phyloP scores from a whole-genome alignment of 495 filamentous ascomycete genomes.

The Aspergillus hancockii region DNA sequence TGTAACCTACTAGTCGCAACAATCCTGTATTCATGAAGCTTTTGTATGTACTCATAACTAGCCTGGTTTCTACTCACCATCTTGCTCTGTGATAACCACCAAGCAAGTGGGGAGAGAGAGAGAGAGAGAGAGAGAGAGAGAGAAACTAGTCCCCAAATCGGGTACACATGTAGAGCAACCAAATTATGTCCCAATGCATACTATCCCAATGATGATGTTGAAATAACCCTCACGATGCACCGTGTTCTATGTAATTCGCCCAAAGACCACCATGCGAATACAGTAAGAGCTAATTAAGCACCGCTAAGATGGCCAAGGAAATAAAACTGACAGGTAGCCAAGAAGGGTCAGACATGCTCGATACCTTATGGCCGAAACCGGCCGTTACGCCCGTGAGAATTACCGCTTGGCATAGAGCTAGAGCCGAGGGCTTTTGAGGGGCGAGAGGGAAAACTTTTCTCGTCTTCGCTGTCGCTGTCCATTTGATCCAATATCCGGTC shows the following conservation, averaged over 20 bases:
- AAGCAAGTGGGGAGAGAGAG: neutral
- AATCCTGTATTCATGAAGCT: neutral
- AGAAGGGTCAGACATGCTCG: neutral
- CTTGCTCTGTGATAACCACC: neutral
- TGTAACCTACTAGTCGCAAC: neutral
- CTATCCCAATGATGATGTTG: neutral
- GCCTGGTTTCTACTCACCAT: neutral
- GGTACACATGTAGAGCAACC: neutral
- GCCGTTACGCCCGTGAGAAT: neutral
- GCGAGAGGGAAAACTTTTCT: slow-evolving; percentile 20
- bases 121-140: too few species aligned
- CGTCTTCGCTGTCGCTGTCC: slow-evolving; percentile 47
- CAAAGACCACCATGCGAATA: neutral
- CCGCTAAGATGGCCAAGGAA: neutral
- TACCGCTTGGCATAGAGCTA: neutral
- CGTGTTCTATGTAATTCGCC: neutral
- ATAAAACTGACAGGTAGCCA: neutral
- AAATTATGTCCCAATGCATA: neutral
- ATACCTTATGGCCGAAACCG: neutral
- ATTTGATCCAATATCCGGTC: slow-evolving; percentile 55
- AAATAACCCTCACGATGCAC: neutral
- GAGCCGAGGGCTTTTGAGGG: neutral
- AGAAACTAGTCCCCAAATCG: too few species aligned
- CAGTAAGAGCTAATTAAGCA: neutral
- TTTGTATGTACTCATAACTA: neutral